Percentiles rank a stretch among this genome's conserved stretches.
phyloP scores from a whole-genome alignment of 148 eudicot genomes.

The Spergularia marina region DNA sequence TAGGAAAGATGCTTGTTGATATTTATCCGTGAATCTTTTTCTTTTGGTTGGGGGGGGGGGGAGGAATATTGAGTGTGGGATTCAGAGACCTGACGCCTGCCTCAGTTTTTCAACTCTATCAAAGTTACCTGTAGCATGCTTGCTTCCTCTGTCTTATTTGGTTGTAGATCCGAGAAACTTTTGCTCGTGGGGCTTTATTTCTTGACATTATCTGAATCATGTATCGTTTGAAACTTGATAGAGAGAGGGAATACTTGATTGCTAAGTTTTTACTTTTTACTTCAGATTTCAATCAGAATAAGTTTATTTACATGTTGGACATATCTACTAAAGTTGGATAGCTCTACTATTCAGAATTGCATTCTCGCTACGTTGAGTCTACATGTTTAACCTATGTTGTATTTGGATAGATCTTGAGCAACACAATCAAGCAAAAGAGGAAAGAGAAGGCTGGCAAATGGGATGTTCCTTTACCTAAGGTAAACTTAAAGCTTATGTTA shows the following conservation, averaged over 20 bases:
- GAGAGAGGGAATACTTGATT: not conserved
- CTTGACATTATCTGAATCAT: not conserved
- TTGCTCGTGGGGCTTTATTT: not conserved
- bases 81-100: not conserved
- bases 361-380: too few species aligned
- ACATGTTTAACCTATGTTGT: not conserved
- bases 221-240: not conserved
- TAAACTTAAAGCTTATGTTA: constrained; percentile 20
- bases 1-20: not conserved
- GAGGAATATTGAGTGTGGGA: not conserved
- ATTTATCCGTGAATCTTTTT: not conserved
- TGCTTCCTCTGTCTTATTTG: not conserved
- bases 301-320: not conserved
- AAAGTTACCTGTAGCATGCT: not conserved
- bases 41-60: too few species aligned
- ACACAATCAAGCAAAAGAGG: constrained; percentile 94
- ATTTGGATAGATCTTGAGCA: constrained; percentile 67
- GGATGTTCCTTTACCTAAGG: constrained; percentile 99
- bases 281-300: not conserved
- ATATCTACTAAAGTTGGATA: too few species aligned
- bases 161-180: not conserved
- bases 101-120: not conserved
- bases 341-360: too few species aligned
- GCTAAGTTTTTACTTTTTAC: not conserved
- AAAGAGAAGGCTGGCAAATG: constrained; percentile 97